Percentiles rank a stretch among this genome's conserved stretches.
phyloP scores from a whole-genome alignment of 1,284 basidiomycete genomes.

The Puccinia triticina region DNA sequence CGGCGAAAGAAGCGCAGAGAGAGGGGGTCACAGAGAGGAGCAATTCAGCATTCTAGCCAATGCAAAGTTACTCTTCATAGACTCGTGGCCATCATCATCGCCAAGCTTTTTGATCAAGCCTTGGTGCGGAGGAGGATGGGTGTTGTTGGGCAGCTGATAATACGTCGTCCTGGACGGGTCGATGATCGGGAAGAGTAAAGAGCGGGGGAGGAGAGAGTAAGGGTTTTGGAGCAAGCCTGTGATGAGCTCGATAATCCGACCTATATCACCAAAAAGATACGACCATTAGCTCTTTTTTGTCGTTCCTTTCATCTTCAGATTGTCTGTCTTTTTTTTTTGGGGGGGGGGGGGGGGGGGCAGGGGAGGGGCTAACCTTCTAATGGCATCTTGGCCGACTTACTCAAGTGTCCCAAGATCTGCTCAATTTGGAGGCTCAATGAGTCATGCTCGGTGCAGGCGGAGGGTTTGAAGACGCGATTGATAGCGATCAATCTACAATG shows the following conservation, averaged over 20 bases:
- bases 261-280: not conserved
- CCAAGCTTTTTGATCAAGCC: not conserved
- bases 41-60: not conserved
- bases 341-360: not conserved
- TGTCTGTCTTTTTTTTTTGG: not conserved
- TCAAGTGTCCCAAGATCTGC: slow-evolving; percentile 24
- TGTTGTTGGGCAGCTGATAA: not conserved
- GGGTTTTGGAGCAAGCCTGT: not conserved
- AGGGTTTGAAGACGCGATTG: slow-evolving; percentile 9
- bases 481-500: slow-evolving; percentile 49
- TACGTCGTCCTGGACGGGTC: not conserved
- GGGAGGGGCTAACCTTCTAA: slow-evolving; percentile 41
- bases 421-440: slow-evolving; percentile 18
- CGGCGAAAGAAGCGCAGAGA: not conserved
- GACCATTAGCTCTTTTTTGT: too few relatives aligned
- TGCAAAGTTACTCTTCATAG: slow-evolving; percentile 29
- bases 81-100: not conserved
- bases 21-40: not conserved
- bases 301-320: not conserved
- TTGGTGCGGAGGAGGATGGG: not conserved
- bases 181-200: not conserved
- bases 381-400: slow-evolving; percentile 33
- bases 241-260: slow-evolving; percentile 13
- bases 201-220: not conserved
- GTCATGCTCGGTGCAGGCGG: not conserved